phyloP scores from a whole-genome alignment of 306 rosid species.

The Prunus persica region Prunus_persica_NCBIv2 NC_034009.1:5033501-5034000 shows the following conservation, averaged over 20 bases:
- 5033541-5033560: constrained; percentile 5
- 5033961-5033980: constrained; percentile 35
- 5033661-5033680: background rate
- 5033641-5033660: background rate
- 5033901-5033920: constrained; percentile 59
- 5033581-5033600: background rate
- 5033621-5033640: background rate
- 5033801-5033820: constrained; percentile 44
- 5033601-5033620: background rate
- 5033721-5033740: too few species aligned
- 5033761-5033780: constrained; percentile 1
- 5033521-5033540: background rate
- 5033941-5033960: constrained; percentile 60
- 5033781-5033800: constrained; percentile 9
- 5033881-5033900: constrained; percentile 28
- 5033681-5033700: background rate
- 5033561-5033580: background rate
- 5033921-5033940: constrained; percentile 77
- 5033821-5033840: constrained; percentile 39
- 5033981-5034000: constrained; percentile 59
- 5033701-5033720: too few species aligned
- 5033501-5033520: background rate
- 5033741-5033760: background rate
- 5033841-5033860: constrained; percentile 71
- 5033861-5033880: constrained; percentile 34